These are phyloP conservation scores for Thelonectria olida DNA, from an alignment of 2,329 filamentous ascomycete species.

Conservation along the genomic window DNA sequence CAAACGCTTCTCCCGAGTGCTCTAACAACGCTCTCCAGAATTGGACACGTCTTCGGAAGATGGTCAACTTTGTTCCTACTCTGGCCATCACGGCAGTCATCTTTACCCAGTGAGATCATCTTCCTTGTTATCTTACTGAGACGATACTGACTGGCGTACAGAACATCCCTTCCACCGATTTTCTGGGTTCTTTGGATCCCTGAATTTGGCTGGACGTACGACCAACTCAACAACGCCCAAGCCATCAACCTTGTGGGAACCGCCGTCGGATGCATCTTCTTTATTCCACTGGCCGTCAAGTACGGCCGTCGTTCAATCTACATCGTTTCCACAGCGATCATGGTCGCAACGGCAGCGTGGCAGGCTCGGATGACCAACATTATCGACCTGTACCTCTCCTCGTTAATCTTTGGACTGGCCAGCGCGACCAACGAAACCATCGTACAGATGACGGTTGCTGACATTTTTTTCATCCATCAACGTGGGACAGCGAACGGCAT, in stretches of 20 bases:
- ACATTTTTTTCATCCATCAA: slow-evolving; percentile 44
- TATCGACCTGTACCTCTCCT: slow-evolving; percentile 33
- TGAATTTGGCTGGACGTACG: slow-evolving; percentile 36
- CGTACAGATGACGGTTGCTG: slow-evolving; percentile 46
- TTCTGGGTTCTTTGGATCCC: slow-evolving; percentile 41
- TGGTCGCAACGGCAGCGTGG: slow-evolving; percentile 35
- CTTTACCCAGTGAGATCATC: slow-evolving; percentile 31
- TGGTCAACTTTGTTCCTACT: slow-evolving; percentile 33
- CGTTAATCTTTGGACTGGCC: slow-evolving; percentile 43
- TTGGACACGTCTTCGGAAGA: slow-evolving; percentile 36
- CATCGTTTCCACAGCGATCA: slow-evolving; percentile 30
- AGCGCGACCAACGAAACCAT: slow-evolving; percentile 48
- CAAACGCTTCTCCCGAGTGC: neutral
- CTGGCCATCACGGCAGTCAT: slow-evolving; percentile 33
- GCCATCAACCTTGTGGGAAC: slow-evolving; percentile 39
- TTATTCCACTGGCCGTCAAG: slow-evolving; percentile 44
- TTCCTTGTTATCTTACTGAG: too few species aligned
- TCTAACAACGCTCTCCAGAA: slow-evolving; percentile 28
- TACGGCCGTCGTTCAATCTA: slow-evolving; percentile 44
- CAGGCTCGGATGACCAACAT: slow-evolving; percentile 26
- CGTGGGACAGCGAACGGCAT: slow-evolving; percentile 39
- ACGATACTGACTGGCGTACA: neutral
- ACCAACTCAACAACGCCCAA: slow-evolving; percentile 32
- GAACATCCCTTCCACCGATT: slow-evolving; percentile 30
- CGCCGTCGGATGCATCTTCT: slow-evolving; percentile 40